Conservation (phyloP, 164 flowering plant species). For the Umbellularia californica region DNA sequence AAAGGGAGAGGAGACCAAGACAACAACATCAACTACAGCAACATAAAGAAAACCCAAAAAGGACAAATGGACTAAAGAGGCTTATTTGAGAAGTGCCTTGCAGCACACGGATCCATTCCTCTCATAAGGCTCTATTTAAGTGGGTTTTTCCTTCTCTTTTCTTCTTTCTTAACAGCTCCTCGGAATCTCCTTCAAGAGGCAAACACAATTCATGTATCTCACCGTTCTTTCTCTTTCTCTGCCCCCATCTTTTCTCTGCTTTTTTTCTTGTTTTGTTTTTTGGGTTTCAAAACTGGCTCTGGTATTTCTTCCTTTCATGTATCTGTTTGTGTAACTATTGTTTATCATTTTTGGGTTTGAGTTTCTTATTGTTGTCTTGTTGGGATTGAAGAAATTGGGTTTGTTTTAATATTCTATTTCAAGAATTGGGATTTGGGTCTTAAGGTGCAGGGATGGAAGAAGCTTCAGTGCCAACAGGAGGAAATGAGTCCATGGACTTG, state of each 20-base stretch:
- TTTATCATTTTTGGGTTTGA: neutral
- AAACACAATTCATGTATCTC: neutral
- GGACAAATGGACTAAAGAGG: constrained; percentile 3
- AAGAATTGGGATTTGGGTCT: neutral
- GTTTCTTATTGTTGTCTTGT: neutral
- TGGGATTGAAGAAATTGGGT: neutral
- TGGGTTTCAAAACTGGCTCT: neutral
- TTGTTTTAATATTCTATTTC: neutral
- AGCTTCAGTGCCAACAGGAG: constrained; percentile 15
- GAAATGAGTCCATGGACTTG: constrained; percentile 29
- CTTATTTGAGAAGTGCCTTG: constrained; percentile 30
- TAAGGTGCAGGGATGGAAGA: constrained; percentile 23
- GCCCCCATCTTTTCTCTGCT: neutral
- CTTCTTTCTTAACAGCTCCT: constrained; percentile 23
- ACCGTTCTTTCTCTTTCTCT: neutral
- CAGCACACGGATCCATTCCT: constrained; percentile 16
- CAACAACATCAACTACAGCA: neutral
- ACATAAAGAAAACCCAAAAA: neutral
- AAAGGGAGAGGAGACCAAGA: neutral
- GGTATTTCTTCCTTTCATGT: too few relatives aligned
- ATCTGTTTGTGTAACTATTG: too few relatives aligned
- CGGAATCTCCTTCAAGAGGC: constrained; percentile 8
- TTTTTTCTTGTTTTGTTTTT: neutral
- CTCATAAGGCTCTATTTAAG: constrained; percentile 15
- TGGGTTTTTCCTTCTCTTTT: constrained; percentile 1